These are phyloP conservation scores for Grosmannia penicillata DNA, from an alignment of 2,329 filamentous ascomycete genomes.

Conservation along the genomic window DNA sequence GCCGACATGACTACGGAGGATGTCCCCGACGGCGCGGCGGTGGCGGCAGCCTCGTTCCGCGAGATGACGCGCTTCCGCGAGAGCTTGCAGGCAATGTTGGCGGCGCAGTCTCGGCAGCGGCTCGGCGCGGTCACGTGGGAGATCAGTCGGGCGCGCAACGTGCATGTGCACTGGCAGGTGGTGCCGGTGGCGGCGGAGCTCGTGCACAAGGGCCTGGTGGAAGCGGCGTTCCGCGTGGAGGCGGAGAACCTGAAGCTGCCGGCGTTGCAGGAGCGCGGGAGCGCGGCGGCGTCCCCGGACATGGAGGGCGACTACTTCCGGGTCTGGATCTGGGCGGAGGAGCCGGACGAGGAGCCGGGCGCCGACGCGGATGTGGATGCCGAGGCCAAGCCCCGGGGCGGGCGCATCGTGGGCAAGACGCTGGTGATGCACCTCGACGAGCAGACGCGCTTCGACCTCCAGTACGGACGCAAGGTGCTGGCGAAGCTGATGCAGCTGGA, in stretches of 20 bases:
- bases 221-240: slow-evolving; percentile 78
- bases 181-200: slow-evolving; percentile 58
- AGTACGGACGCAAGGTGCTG: slow-evolving; percentile 77
- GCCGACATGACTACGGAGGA: slow-evolving; percentile 38
- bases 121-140: slow-evolving; percentile 86
- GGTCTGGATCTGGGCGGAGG: slow-evolving; percentile 61
- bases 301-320: slow-evolving; percentile 58
- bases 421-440: slow-evolving; percentile 61
- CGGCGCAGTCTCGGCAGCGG: slow-evolving; percentile 33
- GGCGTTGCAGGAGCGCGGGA: slow-evolving; percentile 22
- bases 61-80: slow-evolving; percentile 78
- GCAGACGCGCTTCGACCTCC: slow-evolving; percentile 69
- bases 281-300: slow-evolving; percentile 34
- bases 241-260: slow-evolving; percentile 58
- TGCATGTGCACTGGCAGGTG: slow-evolving; percentile 92
- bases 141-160: slow-evolving; percentile 64
- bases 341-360: slow-evolving; percentile 26
- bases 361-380: slow-evolving; percentile 17
- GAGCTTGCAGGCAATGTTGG: slow-evolving; percentile 66
- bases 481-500: slow-evolving; percentile 78
- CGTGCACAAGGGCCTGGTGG: slow-evolving; percentile 59
- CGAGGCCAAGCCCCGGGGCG: slow-evolving; percentile 6
- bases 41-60: slow-evolving; percentile 45
- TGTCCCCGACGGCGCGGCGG: slow-evolving; percentile 37
- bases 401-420: slow-evolving; percentile 45